A percentile compares a stretch with the other conserved stretches of the same genome.
These are phyloP conservation scores for Geranium brycei DNA, from an alignment of 345 rosid species.

Conservation along the genomic window DNA sequence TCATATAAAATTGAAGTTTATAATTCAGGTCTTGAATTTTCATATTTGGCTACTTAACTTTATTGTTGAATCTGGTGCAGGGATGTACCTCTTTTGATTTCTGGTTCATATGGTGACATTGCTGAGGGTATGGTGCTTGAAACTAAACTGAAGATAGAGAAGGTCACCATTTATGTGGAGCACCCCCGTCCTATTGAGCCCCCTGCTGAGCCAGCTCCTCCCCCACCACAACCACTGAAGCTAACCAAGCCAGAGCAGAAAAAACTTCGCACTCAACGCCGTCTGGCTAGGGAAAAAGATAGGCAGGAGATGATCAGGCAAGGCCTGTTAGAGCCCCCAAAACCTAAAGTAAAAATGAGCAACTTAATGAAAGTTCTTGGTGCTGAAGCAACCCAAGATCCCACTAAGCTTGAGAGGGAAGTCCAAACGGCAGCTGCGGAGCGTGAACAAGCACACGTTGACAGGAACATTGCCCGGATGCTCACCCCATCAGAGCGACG, in stretches of 20 bases:
- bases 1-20: too few relatives aligned
- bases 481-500: constrained; percentile 90
- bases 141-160: constrained; percentile 51
- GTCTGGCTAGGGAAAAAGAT: constrained; percentile 79
- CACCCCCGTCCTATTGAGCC: constrained; percentile 94
- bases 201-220: constrained; percentile 90
- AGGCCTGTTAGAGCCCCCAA: constrained; percentile 86
- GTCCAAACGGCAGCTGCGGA: constrained; percentile 88
- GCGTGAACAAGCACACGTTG: constrained; percentile 97
- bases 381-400: constrained; percentile 97
- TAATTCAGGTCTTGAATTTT: too few relatives aligned
- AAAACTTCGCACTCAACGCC: constrained; percentile 88
- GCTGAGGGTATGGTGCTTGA: constrained; percentile 26
- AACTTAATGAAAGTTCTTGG: constrained; percentile 94
- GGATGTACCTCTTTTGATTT: constrained; percentile 52
- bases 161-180: constrained; percentile 66
- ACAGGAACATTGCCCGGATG: constrained; percentile 78
- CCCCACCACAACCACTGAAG: constrained; percentile 88
- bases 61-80: constrained; percentile 22
- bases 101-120: constrained; percentile 44
- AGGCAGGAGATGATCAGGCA: constrained; percentile 96
- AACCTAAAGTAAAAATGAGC: constrained; percentile 86
- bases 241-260: constrained; percentile 92
- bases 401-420: constrained; percentile 89
- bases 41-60: too few relatives aligned